These are phyloP conservation scores for Pythium aphanidermatum DNA, from an alignment of 352 stramenopile genomes.

Conservation along the genomic window DNA sequence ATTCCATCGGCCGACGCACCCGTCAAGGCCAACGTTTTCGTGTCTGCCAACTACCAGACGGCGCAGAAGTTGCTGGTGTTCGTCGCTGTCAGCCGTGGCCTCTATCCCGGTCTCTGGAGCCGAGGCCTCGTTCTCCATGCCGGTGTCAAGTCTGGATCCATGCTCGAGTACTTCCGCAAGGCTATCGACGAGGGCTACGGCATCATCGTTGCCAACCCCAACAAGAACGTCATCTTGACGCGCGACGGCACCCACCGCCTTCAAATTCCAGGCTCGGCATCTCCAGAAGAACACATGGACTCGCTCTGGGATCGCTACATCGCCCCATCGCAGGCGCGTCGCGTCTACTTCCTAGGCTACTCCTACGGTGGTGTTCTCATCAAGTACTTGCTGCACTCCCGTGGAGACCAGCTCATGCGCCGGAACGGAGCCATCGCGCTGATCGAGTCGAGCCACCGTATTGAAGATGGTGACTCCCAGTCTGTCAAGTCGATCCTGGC, in stretches of 20 bases:
- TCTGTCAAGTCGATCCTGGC: slow-evolving; percentile 84
- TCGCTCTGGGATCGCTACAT: slow-evolving; percentile 85
- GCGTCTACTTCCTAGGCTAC: slow-evolving; percentile 86
- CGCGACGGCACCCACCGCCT: slow-evolving; percentile 74
- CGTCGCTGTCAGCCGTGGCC: slow-evolving; percentile 70
- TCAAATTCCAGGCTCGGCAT: slow-evolving; percentile 78
- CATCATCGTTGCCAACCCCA: slow-evolving; percentile 86
- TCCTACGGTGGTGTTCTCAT: slow-evolving; percentile 85
- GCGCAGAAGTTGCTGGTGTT: slow-evolving; percentile 83
- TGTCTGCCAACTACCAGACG: slow-evolving; percentile 74
- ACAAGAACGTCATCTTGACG: slow-evolving; percentile 86
- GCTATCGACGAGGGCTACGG: slow-evolving; percentile 80
- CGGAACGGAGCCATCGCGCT: slow-evolving; percentile 82
- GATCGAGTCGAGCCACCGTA: slow-evolving; percentile 84
- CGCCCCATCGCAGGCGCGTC: slow-evolving; percentile 37
- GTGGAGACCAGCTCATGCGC: slow-evolving; percentile 80
- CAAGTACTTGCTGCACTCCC: slow-evolving; percentile 86
- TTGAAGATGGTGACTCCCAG: slow-evolving; percentile 81
- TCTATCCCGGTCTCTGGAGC: slow-evolving; percentile 83
- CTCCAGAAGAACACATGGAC: slow-evolving; percentile 86
- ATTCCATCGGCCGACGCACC: slow-evolving; percentile 59
- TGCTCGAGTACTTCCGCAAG: slow-evolving; percentile 88
- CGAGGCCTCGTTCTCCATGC: slow-evolving; percentile 78
- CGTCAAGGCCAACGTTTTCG: slow-evolving; percentile 82
- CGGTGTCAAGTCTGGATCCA: slow-evolving; percentile 81